Conservation (phyloP, 2,329 filamentous ascomycete genomes). For the Podosphaera xanthii region DNA sequence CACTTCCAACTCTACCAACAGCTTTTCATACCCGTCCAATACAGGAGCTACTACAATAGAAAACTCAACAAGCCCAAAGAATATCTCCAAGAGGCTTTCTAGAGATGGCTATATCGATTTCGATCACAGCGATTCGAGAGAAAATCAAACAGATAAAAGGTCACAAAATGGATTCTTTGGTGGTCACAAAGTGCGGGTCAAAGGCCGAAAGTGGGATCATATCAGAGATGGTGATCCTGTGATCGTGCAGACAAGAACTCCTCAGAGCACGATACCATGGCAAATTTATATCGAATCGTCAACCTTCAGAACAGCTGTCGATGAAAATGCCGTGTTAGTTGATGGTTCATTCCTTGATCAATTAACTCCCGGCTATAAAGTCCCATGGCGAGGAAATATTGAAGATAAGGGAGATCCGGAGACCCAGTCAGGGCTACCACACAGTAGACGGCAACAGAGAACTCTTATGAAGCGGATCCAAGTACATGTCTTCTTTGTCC, state of each 20-base stretch:
- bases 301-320: conserved; percentile 12
- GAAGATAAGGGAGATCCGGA: conserved; percentile 12
- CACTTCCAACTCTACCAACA: conserved; percentile 6
- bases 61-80: conserved; percentile 10
- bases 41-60: conserved; percentile 12
- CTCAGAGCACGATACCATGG: conserved; percentile 12
- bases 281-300: conserved; percentile 14
- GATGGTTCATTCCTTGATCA: conserved; percentile 11
- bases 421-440: conserved; percentile 10
- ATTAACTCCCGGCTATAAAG: conserved; percentile 16
- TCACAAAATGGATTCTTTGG: conserved; percentile 15
- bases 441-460: conserved; percentile 12
- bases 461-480: conserved; percentile 11
- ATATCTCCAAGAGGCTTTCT: conserved; percentile 10
- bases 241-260: conserved; percentile 11
- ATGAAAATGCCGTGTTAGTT: conserved; percentile 13
- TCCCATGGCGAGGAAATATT: conserved; percentile 16
- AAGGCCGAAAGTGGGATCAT: conserved; percentile 17
- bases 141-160: conserved; percentile 8
- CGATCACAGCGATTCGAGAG: conserved; percentile 8
- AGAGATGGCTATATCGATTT: conserved; percentile 15
- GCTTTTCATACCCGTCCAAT: conserved; percentile 9
- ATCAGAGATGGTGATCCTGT: conserved; percentile 16
- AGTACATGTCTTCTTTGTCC: conserved; percentile 6
- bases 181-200: conserved; percentile 14